Conservation (phyloP, 495 filamentous ascomycete genomes). For the Amphirosellinia nigrospora region DNA sequence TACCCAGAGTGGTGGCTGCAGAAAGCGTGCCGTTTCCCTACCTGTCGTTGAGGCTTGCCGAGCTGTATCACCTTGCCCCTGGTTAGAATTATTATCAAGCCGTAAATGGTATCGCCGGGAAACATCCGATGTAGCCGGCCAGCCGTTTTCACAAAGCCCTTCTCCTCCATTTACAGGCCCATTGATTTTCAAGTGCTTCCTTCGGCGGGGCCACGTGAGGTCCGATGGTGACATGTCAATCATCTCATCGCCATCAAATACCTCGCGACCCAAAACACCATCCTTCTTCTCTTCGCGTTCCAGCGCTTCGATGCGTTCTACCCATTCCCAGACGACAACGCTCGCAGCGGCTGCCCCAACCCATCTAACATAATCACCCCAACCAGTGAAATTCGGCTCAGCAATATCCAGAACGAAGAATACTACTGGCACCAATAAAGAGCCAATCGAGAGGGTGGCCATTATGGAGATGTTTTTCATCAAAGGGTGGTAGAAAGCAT, state of each 20-base stretch:
- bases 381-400: constrained; percentile 83
- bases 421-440: constrained; percentile 87
- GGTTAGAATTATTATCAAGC: constrained; percentile 33
- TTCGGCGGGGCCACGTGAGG: constrained; percentile 42
- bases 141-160: constrained; percentile 44
- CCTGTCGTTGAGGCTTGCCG: constrained; percentile 34
- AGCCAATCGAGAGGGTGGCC: constrained; percentile 75
- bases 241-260: constrained; percentile 98
- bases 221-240: constrained; percentile 70
- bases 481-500: constrained; percentile 89
- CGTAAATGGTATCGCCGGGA: constrained; percentile 49
- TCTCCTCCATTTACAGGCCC: constrained; percentile 36
- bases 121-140: constrained; percentile 55
- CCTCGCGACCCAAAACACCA: constrained; percentile 89
- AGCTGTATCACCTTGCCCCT: constrained; percentile 16
- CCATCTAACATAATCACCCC: constrained; percentile 98
- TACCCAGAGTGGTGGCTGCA: constrained; percentile 58
- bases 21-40: constrained; percentile 38
- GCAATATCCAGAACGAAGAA: constrained; percentile 96
- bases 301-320: constrained; percentile 95
- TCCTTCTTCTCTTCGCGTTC: constrained; percentile 97
- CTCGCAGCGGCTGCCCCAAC: constrained; percentile 95
- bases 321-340: constrained; percentile 99
- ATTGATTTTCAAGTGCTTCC: constrained; percentile 41
- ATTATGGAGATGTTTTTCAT: constrained; percentile 93